Base-by-base conservation (phyloP, 192 early-diverging fungal genomes). In the Backusella parvicylindrica region DNA sequence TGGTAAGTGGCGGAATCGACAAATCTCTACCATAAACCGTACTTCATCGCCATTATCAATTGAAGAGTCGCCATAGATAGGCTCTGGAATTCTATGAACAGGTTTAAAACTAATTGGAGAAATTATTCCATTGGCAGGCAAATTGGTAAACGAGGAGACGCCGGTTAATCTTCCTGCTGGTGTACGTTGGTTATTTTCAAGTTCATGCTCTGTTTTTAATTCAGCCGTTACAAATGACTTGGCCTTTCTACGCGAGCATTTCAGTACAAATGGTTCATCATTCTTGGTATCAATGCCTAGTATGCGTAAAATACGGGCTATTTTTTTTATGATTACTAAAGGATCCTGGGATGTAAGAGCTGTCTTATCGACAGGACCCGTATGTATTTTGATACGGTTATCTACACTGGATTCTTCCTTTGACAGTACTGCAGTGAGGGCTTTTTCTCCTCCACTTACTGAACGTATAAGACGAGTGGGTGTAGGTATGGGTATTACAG, bases 1-100 rank as follows among this genome's bases (percentile, higher is more conserved):
- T 76, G 85, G 87, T 15, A 96, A 78, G 80, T 95, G 94, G 81
- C 91, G 92, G 76, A 96, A 89, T 78, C 86, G 85, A 84, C 92
- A 92, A n/a, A 96, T 82, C 83, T 94, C 92, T 38, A 94, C 88
- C 2, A 85, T 82, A 80, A 95, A 87, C 30, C 88, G 89, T 53
- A 96, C 83, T 83, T 95, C 93, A 50, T 89, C 92, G 47, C 87
- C 86, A 53, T 74, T 43, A 65, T 84, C 83, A n/a, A 75, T 63
- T 3, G 71, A 43, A 6, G 75, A 75, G 36, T 84, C 82, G 3
- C 82, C 82, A 50, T 84, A 84, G 11, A 82, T 41, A 41, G 81
- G 78, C 41, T 77, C 75, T 43, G 53, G 53, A 60, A 60, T 60
- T 60, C 53, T 60, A 2, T 60, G 53, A 28, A 60, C 53, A 26